These are phyloP conservation scores for Colletotrichum magnum DNA, from an alignment of 2,329 filamentous ascomycete genomes.

Conservation along the genomic window DNA sequence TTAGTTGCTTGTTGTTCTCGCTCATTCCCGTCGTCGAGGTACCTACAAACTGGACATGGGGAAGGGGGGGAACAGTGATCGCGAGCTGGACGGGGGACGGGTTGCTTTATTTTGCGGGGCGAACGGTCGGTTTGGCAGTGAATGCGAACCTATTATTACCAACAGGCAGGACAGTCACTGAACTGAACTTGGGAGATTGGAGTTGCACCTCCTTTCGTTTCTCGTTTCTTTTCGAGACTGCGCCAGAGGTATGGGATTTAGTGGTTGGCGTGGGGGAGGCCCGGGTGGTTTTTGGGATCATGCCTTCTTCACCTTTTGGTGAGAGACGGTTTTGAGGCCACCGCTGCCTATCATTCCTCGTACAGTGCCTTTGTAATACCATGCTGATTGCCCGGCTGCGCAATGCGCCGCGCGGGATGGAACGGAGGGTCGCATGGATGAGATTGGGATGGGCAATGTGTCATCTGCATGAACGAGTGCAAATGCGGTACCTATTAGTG, in stretches of 20 bases:
- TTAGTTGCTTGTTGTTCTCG: constrained; percentile 1
- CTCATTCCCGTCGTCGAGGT: constrained; percentile 4
- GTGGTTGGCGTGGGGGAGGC: constrained; percentile 30
- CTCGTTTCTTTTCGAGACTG: constrained; percentile 27
- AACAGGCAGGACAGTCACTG: not conserved
- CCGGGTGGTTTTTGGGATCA: constrained; percentile 18
- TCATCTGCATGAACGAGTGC: constrained; percentile 8
- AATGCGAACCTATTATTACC: not conserved
- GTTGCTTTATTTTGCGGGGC: constrained; percentile 28
- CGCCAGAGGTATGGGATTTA: constrained; percentile 29
- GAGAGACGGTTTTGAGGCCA: not conserved
- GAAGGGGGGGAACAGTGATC: constrained; percentile 12
- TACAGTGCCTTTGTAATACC: no score
- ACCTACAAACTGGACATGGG: constrained; percentile 8
- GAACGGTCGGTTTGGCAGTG: not conserved
- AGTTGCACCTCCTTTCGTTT: constrained; percentile 14
- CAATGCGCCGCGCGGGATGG: not conserved
- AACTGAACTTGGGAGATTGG: constrained; percentile 1
- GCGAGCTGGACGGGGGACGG: constrained; percentile 12
- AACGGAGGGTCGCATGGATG: constrained; percentile 15
- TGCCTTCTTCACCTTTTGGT: constrained; percentile 10
- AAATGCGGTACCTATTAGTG: constrained; percentile 6
- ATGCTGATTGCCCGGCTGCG: constrained; percentile 2
- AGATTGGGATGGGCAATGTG: constrained; percentile 1
- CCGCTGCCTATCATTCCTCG: no score